phyloP scores from a whole-genome alignment of 768 basidiomycete genomes.

The Hypholoma fasciculare region DNA sequence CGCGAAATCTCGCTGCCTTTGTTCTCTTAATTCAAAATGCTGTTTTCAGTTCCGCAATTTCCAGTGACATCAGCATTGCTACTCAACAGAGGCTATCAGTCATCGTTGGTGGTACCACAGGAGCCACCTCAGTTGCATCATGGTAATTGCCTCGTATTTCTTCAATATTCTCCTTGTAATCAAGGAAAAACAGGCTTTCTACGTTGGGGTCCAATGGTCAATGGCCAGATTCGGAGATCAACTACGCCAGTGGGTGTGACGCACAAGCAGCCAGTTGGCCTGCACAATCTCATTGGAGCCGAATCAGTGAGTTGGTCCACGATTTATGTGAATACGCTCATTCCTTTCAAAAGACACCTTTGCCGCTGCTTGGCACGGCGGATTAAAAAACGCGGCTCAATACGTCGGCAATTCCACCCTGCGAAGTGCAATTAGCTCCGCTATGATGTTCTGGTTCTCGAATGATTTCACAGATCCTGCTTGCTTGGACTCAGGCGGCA shows the following conservation, averaged over 20 bases:
- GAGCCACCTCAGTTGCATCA: constrained; percentile 35
- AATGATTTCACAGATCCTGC: constrained; percentile 51
- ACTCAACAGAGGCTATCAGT: constrained; percentile 36
- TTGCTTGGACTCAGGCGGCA: constrained; percentile 56
- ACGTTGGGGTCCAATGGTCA: constrained; percentile 46
- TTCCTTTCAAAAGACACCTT: constrained; percentile 37
- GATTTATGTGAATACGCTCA: not conserved
- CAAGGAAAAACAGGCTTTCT: constrained; percentile 35
- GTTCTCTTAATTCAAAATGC: not conserved
- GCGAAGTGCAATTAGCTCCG: constrained; percentile 37
- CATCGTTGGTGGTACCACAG: constrained; percentile 40
- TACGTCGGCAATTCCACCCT: constrained; percentile 36
- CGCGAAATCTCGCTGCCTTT: not conserved
- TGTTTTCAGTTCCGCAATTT: not conserved
- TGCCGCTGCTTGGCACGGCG: constrained; percentile 53
- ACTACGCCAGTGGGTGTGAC: constrained; percentile 60
- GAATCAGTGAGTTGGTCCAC: constrained; percentile 38
- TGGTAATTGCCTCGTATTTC: constrained; percentile 22
- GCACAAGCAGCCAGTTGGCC: constrained; percentile 70
- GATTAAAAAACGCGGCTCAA: constrained; percentile 35
- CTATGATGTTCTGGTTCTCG: constrained; percentile 62
- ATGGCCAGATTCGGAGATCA: constrained; percentile 53
- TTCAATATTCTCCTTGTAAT: not conserved
- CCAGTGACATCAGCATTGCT: constrained; percentile 33
- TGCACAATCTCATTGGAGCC: constrained; percentile 55